These are phyloP conservation scores for Trichoderma arundinaceum DNA, from an alignment of 2,329 filamentous ascomycete species.

Conservation along the genomic window DNA sequence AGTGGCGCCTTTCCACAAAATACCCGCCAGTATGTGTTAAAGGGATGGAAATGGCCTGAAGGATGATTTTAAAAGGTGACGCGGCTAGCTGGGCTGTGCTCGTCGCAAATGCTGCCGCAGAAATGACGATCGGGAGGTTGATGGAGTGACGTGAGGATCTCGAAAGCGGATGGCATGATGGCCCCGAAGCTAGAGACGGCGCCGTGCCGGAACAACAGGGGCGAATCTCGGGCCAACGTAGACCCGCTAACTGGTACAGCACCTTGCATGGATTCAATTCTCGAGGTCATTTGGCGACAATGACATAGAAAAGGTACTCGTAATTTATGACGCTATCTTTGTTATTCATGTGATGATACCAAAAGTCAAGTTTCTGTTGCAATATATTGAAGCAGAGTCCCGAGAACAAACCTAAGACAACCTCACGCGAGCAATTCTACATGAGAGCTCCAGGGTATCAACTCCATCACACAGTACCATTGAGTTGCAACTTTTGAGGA, in stretches of 20 bases:
- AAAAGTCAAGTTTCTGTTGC: background rate
- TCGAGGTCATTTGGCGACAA: no score
- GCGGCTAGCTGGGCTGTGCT: constrained; percentile 28
- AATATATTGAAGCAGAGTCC: background rate
- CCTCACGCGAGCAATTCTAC: background rate
- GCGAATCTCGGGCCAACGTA: constrained; percentile 21
- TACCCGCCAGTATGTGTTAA: constrained; percentile 52
- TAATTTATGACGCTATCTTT: no score
- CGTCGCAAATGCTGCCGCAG: background rate
- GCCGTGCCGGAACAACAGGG: constrained; percentile 27
- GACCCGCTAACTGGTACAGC: constrained; percentile 4
- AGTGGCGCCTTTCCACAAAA: constrained; percentile 56
- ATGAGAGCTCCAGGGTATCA: background rate
- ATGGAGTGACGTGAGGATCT: constrained; percentile 21
- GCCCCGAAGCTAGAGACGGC: background rate
- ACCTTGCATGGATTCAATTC: background rate
- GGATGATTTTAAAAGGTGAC: constrained; percentile 6
- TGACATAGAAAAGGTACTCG: background rate
- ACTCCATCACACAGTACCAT: no score
- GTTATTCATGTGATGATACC: background rate
- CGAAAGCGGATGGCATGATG: constrained; percentile 17
- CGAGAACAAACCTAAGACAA: background rate
- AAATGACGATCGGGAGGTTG: background rate
- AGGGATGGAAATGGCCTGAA: background rate
- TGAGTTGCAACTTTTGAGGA: no score